Conservation (phyloP, 139 green algal genomes). For the Coelastrella sp. region DNA sequence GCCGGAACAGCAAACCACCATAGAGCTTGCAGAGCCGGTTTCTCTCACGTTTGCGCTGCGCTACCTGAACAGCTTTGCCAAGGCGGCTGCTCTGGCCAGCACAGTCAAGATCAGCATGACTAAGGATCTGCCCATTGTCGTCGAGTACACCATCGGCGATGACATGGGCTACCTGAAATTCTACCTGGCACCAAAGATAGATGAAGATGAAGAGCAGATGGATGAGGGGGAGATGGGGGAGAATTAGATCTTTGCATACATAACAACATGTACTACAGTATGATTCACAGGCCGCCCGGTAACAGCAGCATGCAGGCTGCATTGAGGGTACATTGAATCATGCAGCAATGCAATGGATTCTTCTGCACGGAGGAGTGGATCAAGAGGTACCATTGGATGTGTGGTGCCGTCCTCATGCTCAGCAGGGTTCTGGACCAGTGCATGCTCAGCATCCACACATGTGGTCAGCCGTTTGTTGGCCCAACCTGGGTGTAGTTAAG, state of each 20-base stretch:
- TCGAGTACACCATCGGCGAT: slow-evolving; percentile 89
- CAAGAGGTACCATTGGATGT: no score
- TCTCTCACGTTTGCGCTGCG: slow-evolving; percentile 94
- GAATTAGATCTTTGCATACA: background rate
- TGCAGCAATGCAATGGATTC: no score
- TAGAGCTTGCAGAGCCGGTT: slow-evolving; percentile 96
- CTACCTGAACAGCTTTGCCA: slow-evolving; percentile 98
- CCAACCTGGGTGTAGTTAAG: no score
- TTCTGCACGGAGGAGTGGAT: no score
- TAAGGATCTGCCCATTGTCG: slow-evolving; percentile 93
- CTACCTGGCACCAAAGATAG: slow-evolving; percentile 93
- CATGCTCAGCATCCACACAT: no score
- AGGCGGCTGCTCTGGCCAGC: slow-evolving; percentile 68
- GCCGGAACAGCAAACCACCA: slow-evolving; percentile 85
- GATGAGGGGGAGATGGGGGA: slow-evolving; percentile 11
- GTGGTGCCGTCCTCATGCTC: no score
- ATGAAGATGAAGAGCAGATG: slow-evolving; percentile 86
- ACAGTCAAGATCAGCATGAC: slow-evolving; percentile 84
- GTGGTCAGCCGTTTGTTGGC: no score
- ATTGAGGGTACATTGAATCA: no score
- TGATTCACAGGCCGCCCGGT: no score
- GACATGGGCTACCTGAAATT: slow-evolving; percentile 59
- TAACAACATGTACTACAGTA: background rate
- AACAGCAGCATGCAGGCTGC: no score
- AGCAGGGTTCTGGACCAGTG: no score